Percentiles rank a stretch among this genome's conserved stretches.
Evolutionary conservation across 2,329 filamentous ascomycete genomes (phyloP).

Genomic region (Exophiala oligosperma): DNA sequence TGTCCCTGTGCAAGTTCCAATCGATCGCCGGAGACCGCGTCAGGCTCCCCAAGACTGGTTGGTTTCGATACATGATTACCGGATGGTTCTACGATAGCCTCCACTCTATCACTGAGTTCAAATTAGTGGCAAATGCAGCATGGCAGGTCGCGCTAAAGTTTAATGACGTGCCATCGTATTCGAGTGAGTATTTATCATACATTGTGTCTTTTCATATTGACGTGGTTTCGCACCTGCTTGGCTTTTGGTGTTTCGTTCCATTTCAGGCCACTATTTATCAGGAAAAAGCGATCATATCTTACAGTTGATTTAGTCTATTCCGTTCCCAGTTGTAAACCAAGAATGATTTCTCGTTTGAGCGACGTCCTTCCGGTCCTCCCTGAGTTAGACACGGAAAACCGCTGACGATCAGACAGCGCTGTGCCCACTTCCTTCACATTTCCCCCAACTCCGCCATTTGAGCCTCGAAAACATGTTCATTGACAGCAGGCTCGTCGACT

Average conservation of each 20-base stretch:
- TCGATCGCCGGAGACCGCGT: not conserved
- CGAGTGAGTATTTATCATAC: not conserved
- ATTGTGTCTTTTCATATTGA: not conserved
- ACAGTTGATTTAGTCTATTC: too few relatives aligned
- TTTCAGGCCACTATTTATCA: too few relatives aligned
- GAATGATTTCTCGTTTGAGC: too few relatives aligned
- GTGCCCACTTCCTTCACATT: not conserved
- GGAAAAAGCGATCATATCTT: too few relatives aligned
- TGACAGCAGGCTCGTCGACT: not conserved
- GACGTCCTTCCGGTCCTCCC: too few relatives aligned
- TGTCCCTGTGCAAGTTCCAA: not conserved
- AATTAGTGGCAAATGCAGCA: not conserved
- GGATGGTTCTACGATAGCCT: not conserved
- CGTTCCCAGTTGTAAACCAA: too few relatives aligned
- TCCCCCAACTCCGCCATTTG: not conserved
- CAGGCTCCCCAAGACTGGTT: not conserved
- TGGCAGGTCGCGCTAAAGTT: not conserved
- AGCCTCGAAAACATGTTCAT: not conserved
- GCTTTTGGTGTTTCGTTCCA: too few relatives aligned
- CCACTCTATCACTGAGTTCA: not conserved
- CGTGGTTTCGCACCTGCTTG: too few relatives aligned
- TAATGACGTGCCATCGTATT: not conserved
- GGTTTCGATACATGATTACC: not conserved
- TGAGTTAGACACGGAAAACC: too few relatives aligned
- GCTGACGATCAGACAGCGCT: not conserved